Evolutionary conservation across 306 rosid species (phyloP), one percentile per base, ranked within the genome.

Genomic region (Malus fusca): DNA sequence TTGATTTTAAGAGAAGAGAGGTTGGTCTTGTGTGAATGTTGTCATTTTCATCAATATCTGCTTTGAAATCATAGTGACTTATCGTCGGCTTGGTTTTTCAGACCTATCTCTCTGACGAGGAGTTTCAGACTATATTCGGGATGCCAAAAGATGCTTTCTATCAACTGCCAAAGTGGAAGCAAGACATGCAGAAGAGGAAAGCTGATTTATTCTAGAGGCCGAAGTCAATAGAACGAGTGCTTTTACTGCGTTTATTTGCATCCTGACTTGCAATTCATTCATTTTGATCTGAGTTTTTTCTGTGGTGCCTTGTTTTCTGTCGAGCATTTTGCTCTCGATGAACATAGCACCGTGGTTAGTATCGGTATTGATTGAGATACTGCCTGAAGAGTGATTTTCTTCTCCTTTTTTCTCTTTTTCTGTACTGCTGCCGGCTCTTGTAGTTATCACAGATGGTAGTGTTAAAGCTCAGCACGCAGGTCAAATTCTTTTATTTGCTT

Each of bases 101-200:
- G 99, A 85, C 97, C 65, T 96, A 96, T 82, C 93, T 96, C 74
- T 87, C 99, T 9, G 98, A 87, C 0, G 88, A 87, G 70, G 99
- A 96, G 76, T 96, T 96, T 48, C 85, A 78, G 65, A 76, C 87
- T 40, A 72, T 92, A 76, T 89, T 96, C 78, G 93, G 89, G 81
- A 81, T 86, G 79, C 40, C 79, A n/a, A 96, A 92, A 81, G 99
- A 87, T 75, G 90, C 89, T 69, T 96, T 96, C 92, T 76, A 88
- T 52, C 91, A 85, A 85, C 82, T 88, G 80, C 99, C 99, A 26
- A 89, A 82, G 84, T 96, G 99, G 99, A 96, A 96, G 87, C 99
- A 96, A 90, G 99, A 92, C 82, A 84, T 96, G 98, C 92, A 84
- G 85, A 96, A 96, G 81, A 92, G 81, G 92, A 96, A 90, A 85